Evolutionary conservation across 257 asterid genomes (phyloP).

Genomic region (Solanum infundibuliforme): DNA sequence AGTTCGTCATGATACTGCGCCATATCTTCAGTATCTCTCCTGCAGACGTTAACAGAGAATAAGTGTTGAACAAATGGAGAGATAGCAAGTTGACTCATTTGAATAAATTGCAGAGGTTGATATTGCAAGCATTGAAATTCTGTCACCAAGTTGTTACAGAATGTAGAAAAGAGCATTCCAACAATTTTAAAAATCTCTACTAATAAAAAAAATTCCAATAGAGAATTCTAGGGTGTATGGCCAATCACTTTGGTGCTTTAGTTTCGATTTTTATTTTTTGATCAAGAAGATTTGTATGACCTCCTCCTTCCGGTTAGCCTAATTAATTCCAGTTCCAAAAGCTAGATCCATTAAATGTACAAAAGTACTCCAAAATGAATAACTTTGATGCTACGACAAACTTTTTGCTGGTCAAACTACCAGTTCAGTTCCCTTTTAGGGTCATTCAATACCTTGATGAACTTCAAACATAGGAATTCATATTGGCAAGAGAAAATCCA

Average conservation of each 20-base stretch:
- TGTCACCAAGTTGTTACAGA: not conserved
- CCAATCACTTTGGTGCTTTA: not conserved
- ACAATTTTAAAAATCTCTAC: not conserved
- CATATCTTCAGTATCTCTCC: not conserved
- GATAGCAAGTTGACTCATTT: not conserved
- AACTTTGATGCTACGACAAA: not conserved
- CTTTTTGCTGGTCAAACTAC: not conserved
- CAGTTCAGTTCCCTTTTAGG: not conserved
- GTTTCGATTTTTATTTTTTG: not conserved
- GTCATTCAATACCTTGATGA: not conserved
- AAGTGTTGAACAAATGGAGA: not conserved
- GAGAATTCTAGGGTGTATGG: not conserved
- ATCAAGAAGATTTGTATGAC: not conserved
- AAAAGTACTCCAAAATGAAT: not conserved
- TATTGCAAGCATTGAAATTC: not conserved
- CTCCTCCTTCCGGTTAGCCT: not conserved
- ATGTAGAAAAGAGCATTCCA: not conserved
- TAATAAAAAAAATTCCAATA: not conserved
- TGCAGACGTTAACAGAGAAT: not conserved
- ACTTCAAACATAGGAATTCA: not conserved
- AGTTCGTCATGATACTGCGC: not conserved
- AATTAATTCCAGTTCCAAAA: not conserved
- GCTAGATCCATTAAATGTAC: not conserved
- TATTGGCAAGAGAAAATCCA: not conserved
- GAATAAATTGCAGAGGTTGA: not conserved